Base-by-base conservation (phyloP, 2,329 filamentous ascomycete genomes). In the Penicillium oxalicum region DNA sequence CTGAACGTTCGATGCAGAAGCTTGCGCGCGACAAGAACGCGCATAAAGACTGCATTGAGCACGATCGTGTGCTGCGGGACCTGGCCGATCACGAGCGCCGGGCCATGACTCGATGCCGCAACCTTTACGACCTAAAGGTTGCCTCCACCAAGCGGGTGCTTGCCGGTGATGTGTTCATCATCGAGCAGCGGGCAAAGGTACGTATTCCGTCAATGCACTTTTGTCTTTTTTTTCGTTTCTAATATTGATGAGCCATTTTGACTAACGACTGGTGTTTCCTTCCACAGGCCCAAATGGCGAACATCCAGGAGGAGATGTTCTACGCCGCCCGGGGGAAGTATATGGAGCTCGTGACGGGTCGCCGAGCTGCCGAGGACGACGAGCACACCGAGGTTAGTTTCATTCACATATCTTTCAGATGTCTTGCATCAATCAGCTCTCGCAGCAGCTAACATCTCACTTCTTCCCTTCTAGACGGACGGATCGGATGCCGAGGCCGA, bases 21-120 rank as follows among this genome's bases (percentile, higher is more conserved):
- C 57, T 74, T 36, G 59, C 66, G 26, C 66, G 65, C 28, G 71
- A 74, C 43, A 68, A 70, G 45, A 69, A 68, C 39, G 65, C 63
- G 9, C 70, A 74, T 54, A 65, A 62, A 42, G 61, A 67, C 6
- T 65, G 67, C 4, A 64, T 66, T 2, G 69, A 74, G 52, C 72
- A 65, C 45, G 56, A 67, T 4, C 61, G 68, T 45, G 55, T 73
- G 29, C 57, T 67, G 42, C 51, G 54, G 28, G 62, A 63, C 13
- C 56, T 74, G 29, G 44, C 55, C 44, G 43, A 58, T 52, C 34
- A 57, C 64, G 40, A 59, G 61, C 32, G 52, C 55, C 53, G 61
- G 58, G 49, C 54, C 61, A 48, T 64, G 61, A 9, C 43, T 57
- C 44, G 34, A 24, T 49, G 70, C 38, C 58, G 59, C 28, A 57